Evolutionary conservation across 2,329 filamentous ascomycete genomes (phyloP).

Genomic region (Epichloe gansuensis): DNA sequence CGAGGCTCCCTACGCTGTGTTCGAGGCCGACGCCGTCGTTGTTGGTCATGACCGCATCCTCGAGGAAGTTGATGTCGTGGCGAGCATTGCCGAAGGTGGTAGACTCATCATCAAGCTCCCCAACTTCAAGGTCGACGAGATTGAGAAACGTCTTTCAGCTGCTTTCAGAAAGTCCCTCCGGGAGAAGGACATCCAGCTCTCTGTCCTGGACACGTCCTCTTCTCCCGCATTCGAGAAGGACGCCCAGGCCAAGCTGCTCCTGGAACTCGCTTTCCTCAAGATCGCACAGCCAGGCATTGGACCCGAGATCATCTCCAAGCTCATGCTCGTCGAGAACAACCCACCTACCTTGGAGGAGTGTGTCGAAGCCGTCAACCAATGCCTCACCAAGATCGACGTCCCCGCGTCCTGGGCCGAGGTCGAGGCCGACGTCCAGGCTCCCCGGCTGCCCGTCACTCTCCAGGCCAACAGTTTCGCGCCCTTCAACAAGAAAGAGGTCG

Average conservation of each 20-base stretch:
- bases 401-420: conserved; percentile 63
- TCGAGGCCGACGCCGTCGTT: conserved; percentile 66
- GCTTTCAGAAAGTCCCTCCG: conserved; percentile 59
- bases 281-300: conserved; percentile 57
- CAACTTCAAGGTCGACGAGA: conserved; percentile 73
- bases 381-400: conserved; percentile 61
- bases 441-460: conserved; percentile 49
- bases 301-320: conserved; percentile 50
- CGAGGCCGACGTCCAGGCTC: conserved; percentile 37
- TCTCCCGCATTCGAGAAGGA: conserved; percentile 59
- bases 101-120: conserved; percentile 66
- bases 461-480: conserved; percentile 70
- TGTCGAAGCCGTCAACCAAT: conserved; percentile 55
- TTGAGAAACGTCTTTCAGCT: conserved; percentile 73
- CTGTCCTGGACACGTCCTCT: conserved; percentile 59
- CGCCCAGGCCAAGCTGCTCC: conserved; percentile 52
- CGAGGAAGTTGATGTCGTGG: conserved; percentile 61
- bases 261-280: conserved; percentile 75
- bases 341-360: conserved; percentile 38
- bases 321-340: conserved; percentile 47
- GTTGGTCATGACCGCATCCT: conserved; percentile 73
- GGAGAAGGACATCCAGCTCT: conserved; percentile 58
- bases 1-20: conserved; percentile 72
- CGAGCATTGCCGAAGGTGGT: conserved; percentile 56
- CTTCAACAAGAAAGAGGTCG: conserved; percentile 70